Percentiles rank a stretch among this genome's conserved stretches.
Conservation (phyloP, 257 asterid genomes). For the Anisodus acutangulus region DNA sequence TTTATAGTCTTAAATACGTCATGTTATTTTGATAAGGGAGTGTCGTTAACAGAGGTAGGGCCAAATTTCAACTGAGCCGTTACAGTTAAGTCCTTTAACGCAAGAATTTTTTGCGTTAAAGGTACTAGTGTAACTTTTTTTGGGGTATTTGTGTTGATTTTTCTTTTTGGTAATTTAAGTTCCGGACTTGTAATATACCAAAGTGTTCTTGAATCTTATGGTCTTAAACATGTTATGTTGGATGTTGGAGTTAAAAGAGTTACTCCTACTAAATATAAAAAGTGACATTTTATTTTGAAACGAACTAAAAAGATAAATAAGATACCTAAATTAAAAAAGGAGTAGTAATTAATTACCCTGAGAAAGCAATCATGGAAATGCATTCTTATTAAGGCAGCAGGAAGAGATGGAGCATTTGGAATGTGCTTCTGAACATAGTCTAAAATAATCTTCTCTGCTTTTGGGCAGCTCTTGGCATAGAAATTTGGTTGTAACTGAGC, state of each 20-base stretch:
- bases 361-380: slow-evolving; percentile 51
- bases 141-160: too few relatives aligned
- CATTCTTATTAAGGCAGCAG: slow-evolving; percentile 44
- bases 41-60: too few relatives aligned
- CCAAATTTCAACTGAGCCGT: too few relatives aligned
- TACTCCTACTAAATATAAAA: not conserved
- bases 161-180: too few relatives aligned
- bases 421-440: slow-evolving; percentile 21
- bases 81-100: too few relatives aligned
- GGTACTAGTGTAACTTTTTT: too few relatives aligned
- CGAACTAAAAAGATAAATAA: not conserved
- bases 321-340: not conserved
- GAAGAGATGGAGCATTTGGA: slow-evolving; percentile 31
- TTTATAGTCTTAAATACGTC: too few relatives aligned
- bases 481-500: slow-evolving; percentile 18
- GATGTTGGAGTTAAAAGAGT: not conserved
- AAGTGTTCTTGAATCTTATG: not conserved
- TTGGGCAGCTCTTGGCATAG: slow-evolving; percentile 26
- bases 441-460: slow-evolving; percentile 36
- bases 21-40: too few relatives aligned
- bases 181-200: not conserved
- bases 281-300: not conserved
- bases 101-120: too few relatives aligned
- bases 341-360: slow-evolving; percentile 19
- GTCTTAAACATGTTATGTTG: not conserved